Conservation (phyloP, 768 basidiomycete species). For the Russula dissimulans region DNA sequence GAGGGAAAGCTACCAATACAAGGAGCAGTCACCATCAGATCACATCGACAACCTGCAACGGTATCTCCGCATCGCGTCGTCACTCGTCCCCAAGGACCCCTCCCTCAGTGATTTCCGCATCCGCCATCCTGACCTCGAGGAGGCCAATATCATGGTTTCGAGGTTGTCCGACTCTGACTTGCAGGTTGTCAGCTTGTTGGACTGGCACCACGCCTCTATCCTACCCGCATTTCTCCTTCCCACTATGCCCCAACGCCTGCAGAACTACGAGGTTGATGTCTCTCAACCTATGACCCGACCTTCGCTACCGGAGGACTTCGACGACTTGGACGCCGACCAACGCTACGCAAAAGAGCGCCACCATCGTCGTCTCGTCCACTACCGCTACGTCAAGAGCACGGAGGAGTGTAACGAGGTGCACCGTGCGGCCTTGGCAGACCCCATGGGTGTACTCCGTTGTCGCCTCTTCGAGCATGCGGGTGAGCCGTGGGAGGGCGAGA, state of each 20-base stretch:
- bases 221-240: conserved; percentile 43
- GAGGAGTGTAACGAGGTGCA: conserved; percentile 32
- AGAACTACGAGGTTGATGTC: conserved; percentile 38
- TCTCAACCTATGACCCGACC: conserved; percentile 33
- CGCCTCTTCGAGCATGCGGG: conserved; percentile 38
- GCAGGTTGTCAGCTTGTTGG: conserved; percentile 36
- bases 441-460: conserved; percentile 25
- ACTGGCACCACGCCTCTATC: conserved; percentile 50
- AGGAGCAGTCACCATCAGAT: conserved; percentile 34
- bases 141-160: conserved; percentile 40
- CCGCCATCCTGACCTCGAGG: conserved; percentile 36
- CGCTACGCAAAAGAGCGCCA: conserved; percentile 28
- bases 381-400: conserved; percentile 39
- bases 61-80: conserved; percentile 39
- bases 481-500: conserved; percentile 41
- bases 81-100: conserved; percentile 35
- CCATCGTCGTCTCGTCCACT: conserved; percentile 40
- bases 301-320: conserved; percentile 34
- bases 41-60: conserved; percentile 42
- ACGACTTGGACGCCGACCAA: conserved; percentile 34
- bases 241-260: conserved; percentile 34
- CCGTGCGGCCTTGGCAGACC: background rate
- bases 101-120: conserved; percentile 37
- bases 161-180: conserved; percentile 35
- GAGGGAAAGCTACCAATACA: conserved; percentile 37